Conservation (phyloP, 2,329 filamentous ascomycete species). For the Xylariaceae sp. region DNA sequence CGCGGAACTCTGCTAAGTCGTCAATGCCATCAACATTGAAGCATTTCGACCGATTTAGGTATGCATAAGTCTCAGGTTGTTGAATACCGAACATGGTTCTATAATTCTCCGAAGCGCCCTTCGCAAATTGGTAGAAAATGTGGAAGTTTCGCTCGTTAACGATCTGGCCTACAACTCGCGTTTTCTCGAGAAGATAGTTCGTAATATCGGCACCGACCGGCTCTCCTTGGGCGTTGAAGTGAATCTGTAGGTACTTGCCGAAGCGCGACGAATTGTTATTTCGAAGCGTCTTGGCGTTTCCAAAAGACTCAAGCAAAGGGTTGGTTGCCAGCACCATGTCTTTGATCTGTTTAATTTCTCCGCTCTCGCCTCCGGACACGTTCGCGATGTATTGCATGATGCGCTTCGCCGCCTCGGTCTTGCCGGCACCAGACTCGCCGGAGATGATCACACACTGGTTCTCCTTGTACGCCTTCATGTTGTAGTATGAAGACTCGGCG, state of each 20-base stretch:
- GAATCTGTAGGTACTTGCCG: slow-evolving; percentile 95
- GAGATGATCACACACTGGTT: slow-evolving; percentile 99
- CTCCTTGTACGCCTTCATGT: slow-evolving; percentile 99
- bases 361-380: slow-evolving; percentile 79
- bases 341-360: slow-evolving; percentile 93
- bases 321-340: slow-evolving; percentile 99
- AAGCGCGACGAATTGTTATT: slow-evolving; percentile 99
- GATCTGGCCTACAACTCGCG: slow-evolving; percentile 91
- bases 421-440: slow-evolving; percentile 94
- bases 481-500: slow-evolving; percentile 94
- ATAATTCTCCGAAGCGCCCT: slow-evolving; percentile 83
- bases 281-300: slow-evolving; percentile 93
- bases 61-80: slow-evolving; percentile 84
- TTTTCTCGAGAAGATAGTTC: slow-evolving; percentile 95
- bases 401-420: slow-evolving; percentile 96
- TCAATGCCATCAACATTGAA: slow-evolving; percentile 92
- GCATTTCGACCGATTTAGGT: slow-evolving; percentile 92
- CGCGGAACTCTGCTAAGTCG: slow-evolving; percentile 79
- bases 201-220: slow-evolving; percentile 96
- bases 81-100: slow-evolving; percentile 85
- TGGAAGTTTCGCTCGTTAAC: slow-evolving; percentile 96
- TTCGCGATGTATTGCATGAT: slow-evolving; percentile 99
- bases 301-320: slow-evolving; percentile 92
- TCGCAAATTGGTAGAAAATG: slow-evolving; percentile 99
- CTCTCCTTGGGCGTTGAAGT: slow-evolving; percentile 88